A percentile compares a stretch with the other conserved stretches of the same genome.
These are phyloP conservation scores for Rosellinia necatrix DNA, from an alignment of 2,329 filamentous ascomycete genomes.

Conservation along the genomic window DNA sequence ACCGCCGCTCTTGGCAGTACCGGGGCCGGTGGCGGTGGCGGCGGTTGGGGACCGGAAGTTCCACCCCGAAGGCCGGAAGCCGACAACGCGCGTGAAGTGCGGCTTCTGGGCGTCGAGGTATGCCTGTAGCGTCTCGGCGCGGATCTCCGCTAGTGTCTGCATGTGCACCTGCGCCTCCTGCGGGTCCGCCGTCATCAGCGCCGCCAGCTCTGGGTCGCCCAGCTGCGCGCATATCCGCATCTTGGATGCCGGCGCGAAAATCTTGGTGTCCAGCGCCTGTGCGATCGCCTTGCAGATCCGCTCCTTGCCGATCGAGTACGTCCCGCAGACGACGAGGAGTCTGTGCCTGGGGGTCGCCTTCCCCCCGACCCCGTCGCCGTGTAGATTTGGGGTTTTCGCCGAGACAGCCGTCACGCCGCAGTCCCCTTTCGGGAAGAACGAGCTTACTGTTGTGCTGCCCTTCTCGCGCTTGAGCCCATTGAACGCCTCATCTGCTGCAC, in stretches of 20 bases:
- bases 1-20: slow-evolving; percentile 61
- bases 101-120: slow-evolving; percentile 82
- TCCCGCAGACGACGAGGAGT: slow-evolving; percentile 89
- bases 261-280: slow-evolving; percentile 81
- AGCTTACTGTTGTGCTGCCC: slow-evolving; percentile 53
- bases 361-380: slow-evolving; percentile 36
- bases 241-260: slow-evolving; percentile 84
- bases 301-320: slow-evolving; percentile 98
- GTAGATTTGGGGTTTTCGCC: slow-evolving; percentile 34
- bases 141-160: slow-evolving; percentile 94
- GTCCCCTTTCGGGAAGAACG: slow-evolving; percentile 54
- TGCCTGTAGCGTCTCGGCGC: slow-evolving; percentile 86
- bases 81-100: slow-evolving; percentile 84
- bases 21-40: not conserved
- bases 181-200: slow-evolving; percentile 78
- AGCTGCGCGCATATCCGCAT: slow-evolving; percentile 83
- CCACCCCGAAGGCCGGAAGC: slow-evolving; percentile 93
- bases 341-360: slow-evolving; percentile 57
- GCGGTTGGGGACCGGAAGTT: slow-evolving; percentile 66
- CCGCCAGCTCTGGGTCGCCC: slow-evolving; percentile 80
- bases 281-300: slow-evolving; percentile 93
- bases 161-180: slow-evolving; percentile 93
- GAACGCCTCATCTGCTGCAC: slow-evolving; percentile 53
- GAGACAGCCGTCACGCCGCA: slow-evolving; percentile 22
- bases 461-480: slow-evolving; percentile 49